phyloP scores from a whole-genome alignment of 306 rosid genomes.

The Vigna angularis region DNA sequence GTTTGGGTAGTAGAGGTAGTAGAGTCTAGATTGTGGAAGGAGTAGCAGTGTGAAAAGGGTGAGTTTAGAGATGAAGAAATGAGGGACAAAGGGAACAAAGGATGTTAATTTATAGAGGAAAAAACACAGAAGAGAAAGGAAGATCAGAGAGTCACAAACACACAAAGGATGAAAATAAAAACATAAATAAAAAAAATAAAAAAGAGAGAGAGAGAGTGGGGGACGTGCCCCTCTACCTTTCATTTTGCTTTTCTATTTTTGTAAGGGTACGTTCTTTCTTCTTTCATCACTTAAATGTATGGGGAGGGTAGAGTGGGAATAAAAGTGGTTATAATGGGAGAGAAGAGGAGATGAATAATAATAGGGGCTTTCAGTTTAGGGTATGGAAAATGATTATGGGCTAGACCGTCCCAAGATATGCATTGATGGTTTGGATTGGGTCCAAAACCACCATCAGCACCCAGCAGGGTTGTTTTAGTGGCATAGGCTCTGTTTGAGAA shows the following conservation, averaged over 20 bases:
- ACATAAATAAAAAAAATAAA: neutral
- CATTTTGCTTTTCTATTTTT: neutral
- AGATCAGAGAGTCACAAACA: neutral
- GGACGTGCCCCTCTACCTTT: constrained; percentile 60
- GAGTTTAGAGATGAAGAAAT: constrained; percentile 36
- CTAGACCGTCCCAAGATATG: constrained; percentile 99
- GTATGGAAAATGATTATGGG: constrained; percentile 94
- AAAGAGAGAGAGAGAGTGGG: constrained; percentile 13
- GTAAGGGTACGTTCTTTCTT: neutral
- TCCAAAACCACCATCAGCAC: constrained; percentile 69
- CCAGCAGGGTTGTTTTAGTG: constrained; percentile 36
- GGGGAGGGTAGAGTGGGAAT: constrained; percentile 55
- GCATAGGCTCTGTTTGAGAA: neutral
- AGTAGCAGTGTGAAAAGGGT: constrained; percentile 39
- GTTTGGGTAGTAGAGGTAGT: constrained; percentile 40
- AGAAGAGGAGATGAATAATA: constrained; percentile 57
- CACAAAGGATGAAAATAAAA: too few species aligned
- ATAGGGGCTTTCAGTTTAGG: constrained; percentile 80
- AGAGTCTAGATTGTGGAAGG: constrained; percentile 44
- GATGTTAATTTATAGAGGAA: constrained; percentile 81
- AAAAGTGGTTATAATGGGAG: constrained; percentile 47
- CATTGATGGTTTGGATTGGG: constrained; percentile 99
- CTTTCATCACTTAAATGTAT: neutral
- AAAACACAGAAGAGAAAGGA: constrained; percentile 15
- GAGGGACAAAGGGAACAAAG: constrained; percentile 72